Evolutionary conservation across 768 basidiomycete species (phyloP), one percentile per base, ranked within the genome.

Genomic region (Lactarius deliciosus): DNA sequence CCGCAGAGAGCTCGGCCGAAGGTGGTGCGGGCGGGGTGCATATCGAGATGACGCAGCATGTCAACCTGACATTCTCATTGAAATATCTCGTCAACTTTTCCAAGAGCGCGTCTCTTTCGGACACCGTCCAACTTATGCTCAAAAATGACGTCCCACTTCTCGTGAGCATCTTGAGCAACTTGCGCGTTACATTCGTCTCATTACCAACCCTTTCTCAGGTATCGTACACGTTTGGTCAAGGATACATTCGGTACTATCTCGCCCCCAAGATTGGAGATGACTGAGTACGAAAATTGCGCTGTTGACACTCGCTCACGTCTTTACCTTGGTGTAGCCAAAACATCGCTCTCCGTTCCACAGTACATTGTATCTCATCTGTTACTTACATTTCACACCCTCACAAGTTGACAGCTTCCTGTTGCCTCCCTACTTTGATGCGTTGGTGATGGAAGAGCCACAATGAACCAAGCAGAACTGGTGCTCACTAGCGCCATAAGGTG

Each of bases 31-130:
- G 79, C 56, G 82, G 80, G n/a, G 89, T 96, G 57, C 76, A 79
- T 68, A 90, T 97, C 74, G 86, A 91, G 77, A 90, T 97, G 84
- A 92, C 94, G 74, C 88, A 91, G 75, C 87, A 92, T 69, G 96
- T 99, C 68, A 85, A 87, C 53, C 82, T 98, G 58, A 98, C 95
- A 1, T 98, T 98, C 81, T 94, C 92, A 38, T 81, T 98, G 72
- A 98, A 98, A 77, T 99, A 98, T 78, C 88, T 98, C 34, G 89
- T 92, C 76, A 98, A 97, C 80, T 98, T 99, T 74, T 86, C 94
- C 61, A 98, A 97, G 83, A 92, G 91, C 69, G 80, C 90, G 1
- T 82, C 87, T 36, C 79, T 99, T 45, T 84, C 86, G 16, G 81
- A 80, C 69, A 84, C 81, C 32, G 94, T 96, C 41, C 85, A 87